Conservation (phyloP, 345 rosid genomes). For the Boechera stricta region DNA sequence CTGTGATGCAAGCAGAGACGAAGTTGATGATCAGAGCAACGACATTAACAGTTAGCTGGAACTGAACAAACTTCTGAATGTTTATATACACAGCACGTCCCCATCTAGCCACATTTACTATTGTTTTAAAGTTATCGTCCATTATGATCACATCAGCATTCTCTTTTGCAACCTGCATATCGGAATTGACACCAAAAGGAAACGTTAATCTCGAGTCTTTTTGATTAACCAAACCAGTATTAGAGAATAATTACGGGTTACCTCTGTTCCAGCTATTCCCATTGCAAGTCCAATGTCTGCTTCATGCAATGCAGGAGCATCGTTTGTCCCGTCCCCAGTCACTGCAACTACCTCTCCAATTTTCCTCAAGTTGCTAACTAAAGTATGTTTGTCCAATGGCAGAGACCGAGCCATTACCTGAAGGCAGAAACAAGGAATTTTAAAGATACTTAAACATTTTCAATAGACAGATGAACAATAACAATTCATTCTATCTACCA, state of each 20-base stretch:
- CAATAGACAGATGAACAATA: neutral
- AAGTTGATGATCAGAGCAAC: constrained; percentile 77
- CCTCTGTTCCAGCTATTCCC: constrained; percentile 99
- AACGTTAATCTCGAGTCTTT: neutral
- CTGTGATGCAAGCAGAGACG: constrained; percentile 75
- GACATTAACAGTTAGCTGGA: constrained; percentile 78
- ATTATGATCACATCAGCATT: constrained; percentile 82
- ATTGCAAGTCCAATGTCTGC: constrained; percentile 96
- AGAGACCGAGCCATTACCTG: constrained; percentile 73
- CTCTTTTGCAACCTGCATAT: constrained; percentile 76
- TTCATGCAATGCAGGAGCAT: constrained; percentile 93
- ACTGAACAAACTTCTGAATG: constrained; percentile 86
- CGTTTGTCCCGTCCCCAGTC: constrained; percentile 97
- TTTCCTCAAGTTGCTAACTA: constrained; percentile 55
- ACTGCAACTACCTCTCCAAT: constrained; percentile 81
- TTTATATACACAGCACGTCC: constrained; percentile 84
- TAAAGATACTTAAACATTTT: neutral
- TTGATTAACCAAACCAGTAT: neutral
- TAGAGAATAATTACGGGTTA: constrained; percentile 27
- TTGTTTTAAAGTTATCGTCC: constrained; percentile 81
- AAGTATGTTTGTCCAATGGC: constrained; percentile 63
- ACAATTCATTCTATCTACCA: constrained; percentile 3
- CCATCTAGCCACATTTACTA: constrained; percentile 79
- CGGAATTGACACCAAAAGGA: neutral
- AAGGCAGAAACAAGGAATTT: constrained; percentile 1